Percentiles rank a stretch among this genome's conserved stretches.
Evolutionary conservation across 352 stramenopile genomes (phyloP).

Genomic region (Blastocystis hominis): DNA sequence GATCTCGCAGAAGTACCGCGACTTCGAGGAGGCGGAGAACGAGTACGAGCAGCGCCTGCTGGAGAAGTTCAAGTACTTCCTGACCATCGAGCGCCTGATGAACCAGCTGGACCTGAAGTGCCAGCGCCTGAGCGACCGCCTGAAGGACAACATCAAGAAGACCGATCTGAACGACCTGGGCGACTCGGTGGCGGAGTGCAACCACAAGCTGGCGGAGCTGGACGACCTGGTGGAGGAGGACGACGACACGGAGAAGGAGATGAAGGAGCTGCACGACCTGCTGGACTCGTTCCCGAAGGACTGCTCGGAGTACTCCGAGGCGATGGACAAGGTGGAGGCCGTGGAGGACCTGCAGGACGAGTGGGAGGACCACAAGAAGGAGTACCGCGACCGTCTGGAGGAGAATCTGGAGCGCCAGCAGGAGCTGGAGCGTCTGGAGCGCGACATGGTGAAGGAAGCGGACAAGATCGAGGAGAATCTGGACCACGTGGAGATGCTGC

Average conservation of each 20-base stretch:
- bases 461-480: conserved; percentile 47
- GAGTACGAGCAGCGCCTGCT: conserved; percentile 43
- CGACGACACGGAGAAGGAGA: conserved; percentile 40
- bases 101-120: conserved; percentile 51
- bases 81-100: conserved; percentile 45
- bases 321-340: conserved; percentile 22
- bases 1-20: conserved; percentile 49
- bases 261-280: conserved; percentile 32
- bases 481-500: conserved; percentile 37
- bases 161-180: neutral
- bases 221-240: conserved; percentile 30
- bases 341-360: conserved; percentile 35
- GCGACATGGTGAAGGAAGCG: conserved; percentile 45
- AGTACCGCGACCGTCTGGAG: conserved; percentile 35
- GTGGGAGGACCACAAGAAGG: conserved; percentile 47
- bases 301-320: conserved; percentile 30
- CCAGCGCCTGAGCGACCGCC: conserved; percentile 39
- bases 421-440: conserved; percentile 46
- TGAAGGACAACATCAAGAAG: conserved; percentile 18
- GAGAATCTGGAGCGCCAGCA: conserved; percentile 39
- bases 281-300: conserved; percentile 47
- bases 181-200: neutral
- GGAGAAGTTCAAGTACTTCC: conserved; percentile 51
- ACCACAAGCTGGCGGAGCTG: neutral
- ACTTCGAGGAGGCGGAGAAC: conserved; percentile 48